Evolutionary conservation across 192 early-diverging fungal genomes (phyloP).

Genomic region (Mortierella hygrophila): DNA sequence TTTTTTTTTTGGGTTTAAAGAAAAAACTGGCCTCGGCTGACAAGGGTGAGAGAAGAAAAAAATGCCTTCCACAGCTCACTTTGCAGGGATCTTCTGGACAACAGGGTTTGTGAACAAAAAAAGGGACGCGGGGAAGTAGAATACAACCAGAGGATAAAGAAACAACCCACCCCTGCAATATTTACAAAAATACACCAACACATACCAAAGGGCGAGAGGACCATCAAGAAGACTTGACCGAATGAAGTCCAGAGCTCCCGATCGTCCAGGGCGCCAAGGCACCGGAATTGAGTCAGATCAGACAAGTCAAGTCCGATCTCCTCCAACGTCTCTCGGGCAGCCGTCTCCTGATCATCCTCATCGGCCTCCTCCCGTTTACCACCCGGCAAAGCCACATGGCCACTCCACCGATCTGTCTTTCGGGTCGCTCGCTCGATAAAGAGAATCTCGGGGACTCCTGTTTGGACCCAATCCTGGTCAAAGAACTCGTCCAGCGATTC

Average conservation of each 20-base stretch:
- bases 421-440: conserved; percentile 59
- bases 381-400: conserved; percentile 60
- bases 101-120: neutral
- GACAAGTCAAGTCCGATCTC: conserved; percentile 59
- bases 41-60: neutral
- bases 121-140: neutral
- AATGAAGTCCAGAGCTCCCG: conserved; percentile 62
- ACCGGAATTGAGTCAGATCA: conserved; percentile 49
- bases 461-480: conserved; percentile 50
- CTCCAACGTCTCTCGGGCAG: conserved; percentile 57
- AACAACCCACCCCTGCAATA: neutral
- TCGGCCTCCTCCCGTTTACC: conserved; percentile 57
- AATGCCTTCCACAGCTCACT: neutral
- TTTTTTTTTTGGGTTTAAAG: neutral
- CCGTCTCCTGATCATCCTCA: conserved; percentile 59
- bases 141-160: neutral
- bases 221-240: conserved; percentile 58
- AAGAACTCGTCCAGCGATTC: conserved; percentile 59
- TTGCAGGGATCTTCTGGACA: conserved; percentile 1
- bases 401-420: conserved; percentile 63
- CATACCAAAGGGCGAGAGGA: conserved; percentile 60
- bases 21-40: neutral
- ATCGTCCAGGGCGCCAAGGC: conserved; percentile 58
- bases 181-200: neutral
- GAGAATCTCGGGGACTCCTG: conserved; percentile 57